Conservation (phyloP, 2,329 filamentous ascomycete genomes). For the Teratosphaeria nubilosa region DNA sequence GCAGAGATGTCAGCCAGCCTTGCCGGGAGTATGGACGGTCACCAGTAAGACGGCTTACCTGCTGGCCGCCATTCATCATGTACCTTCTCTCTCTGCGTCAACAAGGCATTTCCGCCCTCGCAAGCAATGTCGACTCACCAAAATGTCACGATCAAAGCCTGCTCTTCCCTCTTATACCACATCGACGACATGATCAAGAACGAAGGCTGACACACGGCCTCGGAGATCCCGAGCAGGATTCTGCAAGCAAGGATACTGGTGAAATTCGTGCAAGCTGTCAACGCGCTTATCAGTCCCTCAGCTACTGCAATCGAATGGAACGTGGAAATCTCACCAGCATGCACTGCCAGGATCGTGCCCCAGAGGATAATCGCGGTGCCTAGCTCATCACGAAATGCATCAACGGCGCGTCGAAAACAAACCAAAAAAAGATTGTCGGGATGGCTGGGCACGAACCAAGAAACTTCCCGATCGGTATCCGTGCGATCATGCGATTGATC, state of each 20-base stretch:
- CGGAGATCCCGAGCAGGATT: conserved; percentile 46
- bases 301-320: neutral
- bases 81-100: neutral
- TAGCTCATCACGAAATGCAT: neutral
- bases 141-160: conserved; percentile 31
- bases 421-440: neutral
- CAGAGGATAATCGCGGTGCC: conserved; percentile 30
- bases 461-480: conserved; percentile 51
- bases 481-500: conserved; percentile 46
- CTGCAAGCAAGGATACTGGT: conserved; percentile 45
- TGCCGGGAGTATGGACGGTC: neutral
- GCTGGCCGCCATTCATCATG: conserved; percentile 51
- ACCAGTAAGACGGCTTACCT: conserved; percentile 20
- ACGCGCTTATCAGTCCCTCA: neutral
- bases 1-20: neutral
- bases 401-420: neutral
- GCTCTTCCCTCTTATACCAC: conserved; percentile 48
- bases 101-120: neutral
- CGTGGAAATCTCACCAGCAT: neutral
- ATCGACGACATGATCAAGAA: neutral
- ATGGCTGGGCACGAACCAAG: conserved; percentile 30
- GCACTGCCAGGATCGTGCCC: neutral
- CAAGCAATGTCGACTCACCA: neutral
- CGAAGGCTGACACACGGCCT: conserved; percentile 25
- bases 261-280: conserved; percentile 26